phyloP scores from a whole-genome alignment of 2,329 filamentous ascomycete species.

The Cryphonectria japonica region DNA sequence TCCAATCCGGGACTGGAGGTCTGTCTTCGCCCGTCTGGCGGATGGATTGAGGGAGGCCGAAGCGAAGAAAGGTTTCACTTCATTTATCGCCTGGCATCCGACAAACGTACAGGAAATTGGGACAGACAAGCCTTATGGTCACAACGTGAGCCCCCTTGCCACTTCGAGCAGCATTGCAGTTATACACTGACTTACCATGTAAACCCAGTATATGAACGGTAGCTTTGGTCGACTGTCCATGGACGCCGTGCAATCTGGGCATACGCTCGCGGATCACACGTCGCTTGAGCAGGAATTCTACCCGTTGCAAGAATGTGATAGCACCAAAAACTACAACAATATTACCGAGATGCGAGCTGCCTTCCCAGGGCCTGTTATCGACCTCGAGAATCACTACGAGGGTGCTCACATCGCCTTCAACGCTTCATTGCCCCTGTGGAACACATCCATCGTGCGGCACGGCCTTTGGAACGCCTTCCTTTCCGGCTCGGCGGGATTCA shows the following conservation, averaged over 20 bases:
- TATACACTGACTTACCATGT: background rate
- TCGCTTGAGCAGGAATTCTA: background rate
- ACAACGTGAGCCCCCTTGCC: background rate
- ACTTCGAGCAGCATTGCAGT: background rate
- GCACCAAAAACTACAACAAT: constrained; percentile 10
- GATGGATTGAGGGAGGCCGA: constrained; percentile 9
- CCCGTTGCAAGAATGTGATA: background rate
- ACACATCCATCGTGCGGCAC: constrained; percentile 10
- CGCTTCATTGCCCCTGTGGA: constrained; percentile 6
- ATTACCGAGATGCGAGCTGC: constrained; percentile 15
- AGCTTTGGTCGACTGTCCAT: constrained; percentile 9
- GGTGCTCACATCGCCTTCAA: constrained; percentile 10
- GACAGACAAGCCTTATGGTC: constrained; percentile 11
- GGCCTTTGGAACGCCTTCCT: constrained; percentile 16
- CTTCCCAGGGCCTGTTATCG: constrained; percentile 11
- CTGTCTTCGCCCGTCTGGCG: constrained; percentile 9
- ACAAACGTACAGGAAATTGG: constrained; percentile 5
- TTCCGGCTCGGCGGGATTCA: constrained; percentile 12
- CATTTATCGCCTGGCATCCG: constrained; percentile 11
- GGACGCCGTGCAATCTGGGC: constrained; percentile 13
- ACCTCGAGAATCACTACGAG: constrained; percentile 14
- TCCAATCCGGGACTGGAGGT: constrained; percentile 8
- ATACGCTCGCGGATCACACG: constrained; percentile 1
- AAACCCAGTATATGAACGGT: constrained; percentile 6
- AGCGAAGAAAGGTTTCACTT: background rate